These are phyloP conservation scores for Bipolaris gigantea DNA, from an alignment of 2,329 filamentous ascomycete genomes.

Conservation along the genomic window DNA sequence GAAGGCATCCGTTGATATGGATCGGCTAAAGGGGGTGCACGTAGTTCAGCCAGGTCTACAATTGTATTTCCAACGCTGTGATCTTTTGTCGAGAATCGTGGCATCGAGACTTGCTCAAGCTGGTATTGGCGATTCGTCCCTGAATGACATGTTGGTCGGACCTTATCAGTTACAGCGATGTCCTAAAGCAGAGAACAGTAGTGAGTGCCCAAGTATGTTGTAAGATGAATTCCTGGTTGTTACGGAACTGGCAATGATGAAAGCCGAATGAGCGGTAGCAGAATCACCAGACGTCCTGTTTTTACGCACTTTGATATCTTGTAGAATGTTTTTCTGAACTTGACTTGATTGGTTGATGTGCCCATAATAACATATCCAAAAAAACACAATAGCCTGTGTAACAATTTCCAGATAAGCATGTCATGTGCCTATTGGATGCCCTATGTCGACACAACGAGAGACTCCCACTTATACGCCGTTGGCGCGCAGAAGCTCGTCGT, in stretches of 20 bases:
- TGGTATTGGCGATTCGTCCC: not conserved
- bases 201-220: not conserved
- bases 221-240: not conserved
- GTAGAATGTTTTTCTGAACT: not conserved
- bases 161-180: too few species aligned
- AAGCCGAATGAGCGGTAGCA: not conserved
- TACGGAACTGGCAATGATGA: not conserved
- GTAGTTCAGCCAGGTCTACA: not conserved
- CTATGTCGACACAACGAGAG: slow-evolving; percentile 24
- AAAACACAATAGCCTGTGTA: slow-evolving; percentile 16
- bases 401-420: slow-evolving; percentile 4
- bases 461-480: slow-evolving; percentile 21
- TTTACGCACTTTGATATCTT: not conserved
- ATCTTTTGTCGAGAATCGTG: not conserved
- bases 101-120: not conserved
- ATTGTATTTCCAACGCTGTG: not conserved
- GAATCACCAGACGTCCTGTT: not conserved
- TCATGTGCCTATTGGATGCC: slow-evolving; percentile 26
- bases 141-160: not conserved
- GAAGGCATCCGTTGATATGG: not conserved
- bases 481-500: slow-evolving; percentile 41
- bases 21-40: too few species aligned
- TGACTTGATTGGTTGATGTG: slow-evolving; percentile 20
- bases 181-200: not conserved
- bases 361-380: slow-evolving; percentile 9